A percentile compares a stretch with the other conserved stretches of the same genome.
phyloP scores from a whole-genome alignment of 2,329 filamentous ascomycete species.

The Sclerotinia minor region DNA sequence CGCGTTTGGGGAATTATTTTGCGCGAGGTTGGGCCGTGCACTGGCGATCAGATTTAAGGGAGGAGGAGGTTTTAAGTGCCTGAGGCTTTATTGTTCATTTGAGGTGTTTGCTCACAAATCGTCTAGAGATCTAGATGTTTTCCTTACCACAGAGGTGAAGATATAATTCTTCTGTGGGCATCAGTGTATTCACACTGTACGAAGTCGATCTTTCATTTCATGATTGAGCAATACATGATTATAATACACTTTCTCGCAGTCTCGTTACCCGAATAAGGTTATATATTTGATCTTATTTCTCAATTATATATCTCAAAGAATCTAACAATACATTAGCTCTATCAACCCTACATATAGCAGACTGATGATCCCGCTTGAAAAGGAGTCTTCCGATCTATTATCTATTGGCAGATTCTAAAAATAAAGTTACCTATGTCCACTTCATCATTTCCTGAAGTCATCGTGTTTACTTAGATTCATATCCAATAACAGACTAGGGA shows the following conservation, averaged over 20 bases:
- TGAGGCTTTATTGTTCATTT: not conserved
- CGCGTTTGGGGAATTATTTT: constrained; percentile 22
- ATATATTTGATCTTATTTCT: not conserved
- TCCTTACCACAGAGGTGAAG: no score
- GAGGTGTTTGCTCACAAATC: not conserved
- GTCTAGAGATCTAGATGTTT: not conserved
- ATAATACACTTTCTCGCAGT: not conserved
- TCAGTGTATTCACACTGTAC: not conserved
- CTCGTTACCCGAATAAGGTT: not conserved
- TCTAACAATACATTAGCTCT: not conserved
- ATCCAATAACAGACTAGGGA: not conserved
- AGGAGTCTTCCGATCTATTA: not conserved
- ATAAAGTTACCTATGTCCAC: not conserved
- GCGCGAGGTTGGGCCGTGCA: constrained; percentile 15
- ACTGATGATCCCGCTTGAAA: not conserved
- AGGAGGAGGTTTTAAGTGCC: not conserved
- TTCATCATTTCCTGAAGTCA: not conserved
- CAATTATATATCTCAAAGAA: not conserved
- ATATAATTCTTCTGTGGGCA: not conserved
- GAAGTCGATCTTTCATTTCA: not conserved
- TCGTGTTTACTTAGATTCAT: not conserved
- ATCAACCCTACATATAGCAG: not conserved
- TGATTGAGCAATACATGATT: not conserved
- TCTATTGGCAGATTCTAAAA: not conserved
- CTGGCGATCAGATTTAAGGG: constrained; percentile 6